These are phyloP conservation scores for Cardamine occulta DNA, from an alignment of 345 rosid species.

Conservation along the genomic window DNA sequence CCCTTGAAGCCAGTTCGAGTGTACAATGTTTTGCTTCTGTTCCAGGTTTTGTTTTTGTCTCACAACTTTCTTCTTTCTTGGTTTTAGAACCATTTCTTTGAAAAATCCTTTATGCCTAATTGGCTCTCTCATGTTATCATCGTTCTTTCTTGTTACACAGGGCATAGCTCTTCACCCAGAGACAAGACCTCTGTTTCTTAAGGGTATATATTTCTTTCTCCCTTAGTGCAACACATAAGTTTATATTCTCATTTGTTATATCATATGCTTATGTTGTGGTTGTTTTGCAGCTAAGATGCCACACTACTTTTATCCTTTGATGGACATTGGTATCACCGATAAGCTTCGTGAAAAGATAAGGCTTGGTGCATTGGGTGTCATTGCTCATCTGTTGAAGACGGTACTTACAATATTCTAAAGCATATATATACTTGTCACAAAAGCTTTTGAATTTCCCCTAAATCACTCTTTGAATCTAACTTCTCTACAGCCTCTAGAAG, in stretches of 20 bases:
- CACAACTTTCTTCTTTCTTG: background rate
- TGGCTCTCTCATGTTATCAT: background rate
- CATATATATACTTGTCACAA: background rate
- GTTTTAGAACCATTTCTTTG: background rate
- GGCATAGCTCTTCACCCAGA: constrained; percentile 52
- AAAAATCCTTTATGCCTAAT: background rate
- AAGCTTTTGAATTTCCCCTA: background rate
- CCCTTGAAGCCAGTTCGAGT: constrained; percentile 21
- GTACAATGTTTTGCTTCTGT: constrained; percentile 53
- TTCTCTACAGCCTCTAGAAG: constrained; percentile 47
- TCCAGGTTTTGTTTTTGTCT: constrained; percentile 53
- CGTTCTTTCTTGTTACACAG: constrained; percentile 44
- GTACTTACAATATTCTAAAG: constrained; percentile 24
- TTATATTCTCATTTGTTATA: background rate
- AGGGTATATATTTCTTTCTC: constrained; percentile 45
- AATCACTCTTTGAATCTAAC: background rate
- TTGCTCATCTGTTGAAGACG: constrained; percentile 58
- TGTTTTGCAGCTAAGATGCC: constrained; percentile 54
- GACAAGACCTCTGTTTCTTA: constrained; percentile 49
- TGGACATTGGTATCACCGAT: constrained; percentile 32
- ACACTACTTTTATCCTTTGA: constrained; percentile 52
- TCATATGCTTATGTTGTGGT: constrained; percentile 21
- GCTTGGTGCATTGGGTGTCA: constrained; percentile 61
- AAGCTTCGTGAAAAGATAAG: constrained; percentile 53
- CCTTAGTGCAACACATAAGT: background rate